A percentile compares a stretch with the other conserved stretches of the same genome.
These are phyloP conservation scores for Phaffomyces thermotolerans DNA, from an alignment of 805 yeast species.

Conservation along the genomic window DNA sequence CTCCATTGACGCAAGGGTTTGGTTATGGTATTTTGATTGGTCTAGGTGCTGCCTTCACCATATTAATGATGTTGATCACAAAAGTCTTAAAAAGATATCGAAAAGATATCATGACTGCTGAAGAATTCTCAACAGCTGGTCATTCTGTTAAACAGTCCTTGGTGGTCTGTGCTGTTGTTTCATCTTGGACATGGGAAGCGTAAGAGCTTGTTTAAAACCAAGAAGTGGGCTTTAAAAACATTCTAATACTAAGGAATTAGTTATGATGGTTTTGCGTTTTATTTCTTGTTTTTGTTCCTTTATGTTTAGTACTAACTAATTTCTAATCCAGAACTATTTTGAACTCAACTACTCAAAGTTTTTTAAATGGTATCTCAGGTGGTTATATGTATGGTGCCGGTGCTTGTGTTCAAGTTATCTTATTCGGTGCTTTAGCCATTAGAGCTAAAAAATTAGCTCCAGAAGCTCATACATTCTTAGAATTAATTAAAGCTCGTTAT, in stretches of 20 bases:
- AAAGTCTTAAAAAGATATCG: conserved; percentile 68
- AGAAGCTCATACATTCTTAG: conserved; percentile 85
- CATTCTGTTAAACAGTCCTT: conserved; percentile 79
- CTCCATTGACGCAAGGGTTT: conserved; percentile 53
- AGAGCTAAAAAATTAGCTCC: conserved; percentile 88
- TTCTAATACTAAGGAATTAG: no score
- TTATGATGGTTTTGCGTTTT: no score
- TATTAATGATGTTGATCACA: conserved; percentile 75
- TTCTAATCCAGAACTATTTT: conserved; percentile 39
- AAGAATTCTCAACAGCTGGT: conserved; percentile 91
- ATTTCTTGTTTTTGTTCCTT: no score
- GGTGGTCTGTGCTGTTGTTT: conserved; percentile 84
- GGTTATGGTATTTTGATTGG: conserved; percentile 89
- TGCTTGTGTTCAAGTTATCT: conserved; percentile 80
- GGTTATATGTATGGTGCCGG: conserved; percentile 86
- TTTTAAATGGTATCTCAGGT: conserved; percentile 56
- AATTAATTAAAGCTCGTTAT: conserved; percentile 73
- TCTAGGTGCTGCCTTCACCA: conserved; percentile 71
- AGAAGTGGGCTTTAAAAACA: no score
- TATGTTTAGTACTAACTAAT: no score
- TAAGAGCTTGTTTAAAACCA: no score
- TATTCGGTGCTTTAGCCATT: conserved; percentile 82
- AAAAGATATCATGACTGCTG: conserved; percentile 82
- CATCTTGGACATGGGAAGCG: conserved; percentile 94
- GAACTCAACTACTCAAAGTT: conserved; percentile 72